Evolutionary conservation across 1,284 basidiomycete genomes (phyloP).

Genomic region (Ceratobasidium theobromae): DNA sequence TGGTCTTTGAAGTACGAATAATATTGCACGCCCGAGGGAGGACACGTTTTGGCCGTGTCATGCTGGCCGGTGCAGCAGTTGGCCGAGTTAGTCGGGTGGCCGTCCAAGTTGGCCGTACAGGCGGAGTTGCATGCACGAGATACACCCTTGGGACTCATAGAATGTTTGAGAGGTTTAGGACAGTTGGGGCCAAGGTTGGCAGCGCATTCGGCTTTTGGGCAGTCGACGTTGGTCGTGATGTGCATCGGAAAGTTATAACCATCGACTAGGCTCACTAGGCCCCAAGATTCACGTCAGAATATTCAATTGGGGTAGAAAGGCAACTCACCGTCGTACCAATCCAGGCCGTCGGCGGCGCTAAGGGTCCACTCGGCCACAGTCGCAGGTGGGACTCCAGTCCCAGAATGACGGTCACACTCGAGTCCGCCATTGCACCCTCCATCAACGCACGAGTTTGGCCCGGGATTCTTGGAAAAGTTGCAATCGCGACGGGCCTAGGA

Average conservation of each 20-base stretch:
- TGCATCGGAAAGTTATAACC: too few relatives aligned
- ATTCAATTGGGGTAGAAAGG: not conserved
- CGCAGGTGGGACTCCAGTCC: conserved; percentile 62
- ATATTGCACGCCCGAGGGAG: conserved; percentile 31
- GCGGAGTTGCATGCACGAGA: not conserved
- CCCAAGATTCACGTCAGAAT: too few relatives aligned
- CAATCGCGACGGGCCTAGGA: conserved; percentile 52
- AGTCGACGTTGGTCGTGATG: too few relatives aligned
- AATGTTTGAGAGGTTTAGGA: too few relatives aligned
- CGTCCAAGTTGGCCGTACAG: conserved; percentile 24
- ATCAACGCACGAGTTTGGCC: conserved; percentile 56
- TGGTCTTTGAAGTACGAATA: conserved; percentile 43
- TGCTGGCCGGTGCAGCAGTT: conserved; percentile 34
- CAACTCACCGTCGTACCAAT: conserved; percentile 50
- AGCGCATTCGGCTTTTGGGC: too few relatives aligned
- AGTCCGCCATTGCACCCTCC: conserved; percentile 55
- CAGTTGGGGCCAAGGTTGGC: too few relatives aligned
- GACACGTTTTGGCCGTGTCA: conserved; percentile 28
- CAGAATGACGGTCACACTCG: conserved; percentile 51
- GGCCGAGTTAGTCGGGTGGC: conserved; percentile 33
- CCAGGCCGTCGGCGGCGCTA: conserved; percentile 43
- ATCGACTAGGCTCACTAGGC: conserved; percentile 56
- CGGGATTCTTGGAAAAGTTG: conserved; percentile 52
- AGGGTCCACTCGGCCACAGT: conserved; percentile 63
- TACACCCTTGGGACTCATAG: too few relatives aligned